phyloP scores from a whole-genome alignment of 805 yeast species.

The Pichia nanzhaoensis region DNA sequence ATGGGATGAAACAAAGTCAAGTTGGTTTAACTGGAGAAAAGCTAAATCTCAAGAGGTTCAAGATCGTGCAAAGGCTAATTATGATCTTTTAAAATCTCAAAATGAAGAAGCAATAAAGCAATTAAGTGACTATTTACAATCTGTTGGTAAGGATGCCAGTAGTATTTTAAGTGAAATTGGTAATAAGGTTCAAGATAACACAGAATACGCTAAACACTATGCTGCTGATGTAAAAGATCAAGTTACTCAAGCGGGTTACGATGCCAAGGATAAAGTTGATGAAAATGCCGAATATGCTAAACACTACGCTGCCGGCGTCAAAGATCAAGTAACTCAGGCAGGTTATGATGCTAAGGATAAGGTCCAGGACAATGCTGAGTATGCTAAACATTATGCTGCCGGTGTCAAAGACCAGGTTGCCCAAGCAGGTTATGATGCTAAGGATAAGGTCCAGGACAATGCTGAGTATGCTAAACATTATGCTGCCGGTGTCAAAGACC shows the following conservation, averaged over 20 bases:
- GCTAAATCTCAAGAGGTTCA: conserved; percentile 26
- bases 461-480: conserved; percentile 2
- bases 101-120: conserved; percentile 12
- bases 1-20: conserved; percentile 22
- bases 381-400: conserved; percentile 3
- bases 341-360: conserved; percentile 8
- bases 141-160: not conserved
- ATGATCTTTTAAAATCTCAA: conserved; percentile 16
- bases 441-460: conserved; percentile 1
- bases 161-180: not conserved
- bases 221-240: not conserved
- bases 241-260: not conserved
- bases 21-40: conserved; percentile 26
- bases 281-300: conserved; percentile 17
- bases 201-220: not conserved
- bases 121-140: not conserved
- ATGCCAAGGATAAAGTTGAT: not conserved
- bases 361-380: conserved; percentile 3
- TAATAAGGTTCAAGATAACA: not conserved
- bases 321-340: conserved; percentile 2
- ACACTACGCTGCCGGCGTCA: not conserved
- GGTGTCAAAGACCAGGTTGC: conserved; percentile 4
- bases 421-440: conserved; percentile 14
- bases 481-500: conserved; percentile 3
- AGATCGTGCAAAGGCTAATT: conserved; percentile 22